Conservation (phyloP, 108 stramenopile genomes). For the Chaetoceros tenuissimus region DNA sequence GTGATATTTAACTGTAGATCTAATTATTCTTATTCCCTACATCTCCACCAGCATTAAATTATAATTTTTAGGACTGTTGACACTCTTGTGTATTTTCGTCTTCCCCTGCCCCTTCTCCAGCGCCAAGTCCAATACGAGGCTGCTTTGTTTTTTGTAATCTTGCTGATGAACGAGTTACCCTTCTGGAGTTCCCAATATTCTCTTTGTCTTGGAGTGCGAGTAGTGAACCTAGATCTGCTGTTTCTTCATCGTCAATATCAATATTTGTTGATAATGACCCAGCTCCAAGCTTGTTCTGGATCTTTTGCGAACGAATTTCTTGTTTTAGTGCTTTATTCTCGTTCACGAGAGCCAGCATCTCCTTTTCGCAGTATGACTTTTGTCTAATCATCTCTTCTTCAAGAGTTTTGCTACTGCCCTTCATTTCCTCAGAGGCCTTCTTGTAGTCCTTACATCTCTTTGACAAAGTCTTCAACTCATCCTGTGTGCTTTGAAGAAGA, state of each 20-base stretch:
- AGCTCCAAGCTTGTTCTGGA: not conserved
- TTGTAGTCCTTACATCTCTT: not conserved
- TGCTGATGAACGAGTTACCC: not conserved
- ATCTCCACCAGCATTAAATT: not conserved
- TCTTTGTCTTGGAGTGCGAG: not conserved
- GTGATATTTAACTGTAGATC: no score
- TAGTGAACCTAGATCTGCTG: not conserved
- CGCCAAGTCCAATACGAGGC: not conserved
- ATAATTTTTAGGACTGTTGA: not conserved
- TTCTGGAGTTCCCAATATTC: not conserved
- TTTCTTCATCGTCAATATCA: not conserved
- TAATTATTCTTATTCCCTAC: not conserved
- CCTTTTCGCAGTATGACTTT: not conserved
- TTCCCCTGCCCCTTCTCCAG: not conserved
- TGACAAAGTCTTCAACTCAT: not conserved
- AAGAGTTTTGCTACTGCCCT: not conserved
- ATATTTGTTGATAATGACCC: not conserved
- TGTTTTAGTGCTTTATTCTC: not conserved
- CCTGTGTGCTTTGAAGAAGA: not conserved
- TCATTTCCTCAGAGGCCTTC: not conserved
- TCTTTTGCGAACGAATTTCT: not conserved
- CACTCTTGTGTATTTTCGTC: not conserved
- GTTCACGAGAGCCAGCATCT: not conserved
- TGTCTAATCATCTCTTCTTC: not conserved
- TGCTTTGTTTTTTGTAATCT: not conserved